Conservation (phyloP, 768 basidiomycete species). For the Lentinula raphanica region DNA sequence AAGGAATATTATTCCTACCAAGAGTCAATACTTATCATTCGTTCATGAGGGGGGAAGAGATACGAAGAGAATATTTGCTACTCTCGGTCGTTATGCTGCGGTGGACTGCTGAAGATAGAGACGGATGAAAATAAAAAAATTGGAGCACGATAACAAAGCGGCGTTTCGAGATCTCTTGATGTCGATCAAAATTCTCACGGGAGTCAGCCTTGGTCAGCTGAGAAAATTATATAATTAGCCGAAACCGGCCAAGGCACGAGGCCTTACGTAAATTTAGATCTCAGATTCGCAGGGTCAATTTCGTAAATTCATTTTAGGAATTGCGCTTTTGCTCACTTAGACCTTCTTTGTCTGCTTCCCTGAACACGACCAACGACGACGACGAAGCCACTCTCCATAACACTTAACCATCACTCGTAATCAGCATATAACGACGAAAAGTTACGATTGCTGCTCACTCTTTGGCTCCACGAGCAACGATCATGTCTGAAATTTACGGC, state of each 20-base stretch:
- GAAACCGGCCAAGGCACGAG: background rate
- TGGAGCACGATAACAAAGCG: background rate
- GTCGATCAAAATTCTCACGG: background rate
- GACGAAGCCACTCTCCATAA: background rate
- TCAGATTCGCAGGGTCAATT: background rate
- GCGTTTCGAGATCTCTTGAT: background rate
- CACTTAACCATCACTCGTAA: background rate
- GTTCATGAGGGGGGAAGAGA: background rate
- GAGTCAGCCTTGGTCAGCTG: background rate
- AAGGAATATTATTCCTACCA: background rate
- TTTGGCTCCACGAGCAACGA: background rate
- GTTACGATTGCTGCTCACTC: background rate
- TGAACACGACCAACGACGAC: background rate
- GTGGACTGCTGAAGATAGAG: too few relatives aligned
- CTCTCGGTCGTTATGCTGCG: background rate
- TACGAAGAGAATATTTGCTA: background rate
- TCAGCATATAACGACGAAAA: background rate
- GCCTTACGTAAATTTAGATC: background rate
- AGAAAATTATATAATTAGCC: background rate
- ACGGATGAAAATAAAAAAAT: too few relatives aligned
- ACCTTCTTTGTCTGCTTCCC: background rate
- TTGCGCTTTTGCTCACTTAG: background rate
- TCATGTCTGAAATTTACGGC: background rate
- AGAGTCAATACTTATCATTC: too few relatives aligned
- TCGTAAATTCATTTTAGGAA: background rate